A percentile compares a stretch with the other conserved stretches of the same genome.
These are phyloP conservation scores for Colletotrichum tofieldiae DNA, from an alignment of 2,329 filamentous ascomycete genomes.

Conservation along the genomic window DNA sequence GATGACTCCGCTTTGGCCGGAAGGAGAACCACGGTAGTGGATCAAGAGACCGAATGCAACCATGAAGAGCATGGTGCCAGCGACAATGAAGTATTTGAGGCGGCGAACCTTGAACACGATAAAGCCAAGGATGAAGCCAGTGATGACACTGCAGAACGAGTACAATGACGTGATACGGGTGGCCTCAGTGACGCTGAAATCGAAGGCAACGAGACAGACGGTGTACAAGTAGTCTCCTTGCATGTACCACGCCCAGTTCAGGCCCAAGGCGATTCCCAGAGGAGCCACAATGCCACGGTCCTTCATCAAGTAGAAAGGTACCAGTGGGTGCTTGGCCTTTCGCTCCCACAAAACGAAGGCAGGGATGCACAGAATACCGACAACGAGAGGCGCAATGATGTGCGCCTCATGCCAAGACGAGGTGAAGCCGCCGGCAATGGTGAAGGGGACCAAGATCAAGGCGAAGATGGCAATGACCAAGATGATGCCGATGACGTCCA, in stretches of 20 bases:
- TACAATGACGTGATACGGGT: constrained; percentile 75
- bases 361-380: constrained; percentile 64
- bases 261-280: constrained; percentile 69
- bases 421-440: constrained; percentile 61
- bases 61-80: constrained; percentile 72
- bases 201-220: constrained; percentile 73
- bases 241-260: constrained; percentile 74
- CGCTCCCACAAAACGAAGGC: constrained; percentile 66
- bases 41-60: constrained; percentile 78
- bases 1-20: constrained; percentile 70
- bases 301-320: constrained; percentile 74
- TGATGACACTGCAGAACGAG: constrained; percentile 70
- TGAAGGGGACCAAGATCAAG: constrained; percentile 62
- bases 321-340: constrained; percentile 66
- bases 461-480: constrained; percentile 63
- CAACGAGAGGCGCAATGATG: constrained; percentile 61
- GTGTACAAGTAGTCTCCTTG: constrained; percentile 78
- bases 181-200: constrained; percentile 70
- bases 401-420: constrained; percentile 56
- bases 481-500: constrained; percentile 62
- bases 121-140: constrained; percentile 70
- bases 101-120: constrained; percentile 71
- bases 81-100: constrained; percentile 75
- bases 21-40: constrained; percentile 70
- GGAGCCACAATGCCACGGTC: constrained; percentile 77